Conservation (phyloP, 129 eudicot species). For the Saposhnikovia divaricata region DNA sequence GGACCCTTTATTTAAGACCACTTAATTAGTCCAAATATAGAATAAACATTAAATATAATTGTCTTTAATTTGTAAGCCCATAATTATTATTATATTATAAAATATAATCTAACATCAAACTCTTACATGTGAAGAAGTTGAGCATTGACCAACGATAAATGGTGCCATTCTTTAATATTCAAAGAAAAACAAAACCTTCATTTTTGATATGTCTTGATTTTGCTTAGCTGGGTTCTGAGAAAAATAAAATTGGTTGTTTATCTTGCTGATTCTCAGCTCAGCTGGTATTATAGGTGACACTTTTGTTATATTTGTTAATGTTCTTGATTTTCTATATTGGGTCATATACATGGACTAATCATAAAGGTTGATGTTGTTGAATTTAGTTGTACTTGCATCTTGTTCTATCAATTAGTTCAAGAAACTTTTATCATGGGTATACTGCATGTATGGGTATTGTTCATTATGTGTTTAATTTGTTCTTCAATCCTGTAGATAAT, state of each 20-base stretch:
- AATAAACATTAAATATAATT: no score
- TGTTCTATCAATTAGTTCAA: background rate
- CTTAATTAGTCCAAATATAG: no score
- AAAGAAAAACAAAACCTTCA: no score
- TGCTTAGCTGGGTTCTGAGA: background rate
- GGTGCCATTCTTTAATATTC: background rate
- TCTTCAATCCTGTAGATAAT: slow-evolving; percentile 50
- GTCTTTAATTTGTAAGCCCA: no score
- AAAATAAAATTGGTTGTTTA: background rate
- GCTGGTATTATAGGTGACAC: slow-evolving; percentile 9
- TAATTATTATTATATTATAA: no score
- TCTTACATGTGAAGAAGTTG: no score
- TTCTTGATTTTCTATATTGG: background rate
- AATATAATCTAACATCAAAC: no score
- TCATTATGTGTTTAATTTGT: slow-evolving; percentile 40
- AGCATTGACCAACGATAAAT: no score
- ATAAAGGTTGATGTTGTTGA: background rate
- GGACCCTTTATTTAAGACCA: no score
- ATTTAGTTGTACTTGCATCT: background rate
- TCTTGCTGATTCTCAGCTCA: slow-evolving; percentile 1
- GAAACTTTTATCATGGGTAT: slow-evolving; percentile 17
- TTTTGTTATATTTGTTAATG: background rate
- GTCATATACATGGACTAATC: background rate
- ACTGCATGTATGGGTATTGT: slow-evolving; percentile 26
- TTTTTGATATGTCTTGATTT: background rate